These are phyloP conservation scores for Polygonum maritimum DNA, from an alignment of 148 eudicot species.

Conservation along the genomic window DNA sequence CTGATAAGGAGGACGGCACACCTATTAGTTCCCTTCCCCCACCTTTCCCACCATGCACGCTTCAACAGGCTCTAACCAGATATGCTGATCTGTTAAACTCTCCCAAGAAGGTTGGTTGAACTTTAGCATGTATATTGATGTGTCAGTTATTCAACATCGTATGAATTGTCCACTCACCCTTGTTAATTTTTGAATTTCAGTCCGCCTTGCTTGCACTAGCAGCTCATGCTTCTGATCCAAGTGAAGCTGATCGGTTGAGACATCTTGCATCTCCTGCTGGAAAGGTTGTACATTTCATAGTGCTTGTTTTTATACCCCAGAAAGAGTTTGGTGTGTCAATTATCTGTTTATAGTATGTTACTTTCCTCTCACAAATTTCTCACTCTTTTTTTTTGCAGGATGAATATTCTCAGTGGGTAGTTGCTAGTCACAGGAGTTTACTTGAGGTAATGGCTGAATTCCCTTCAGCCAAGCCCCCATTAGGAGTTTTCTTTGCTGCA, in stretches of 20 bases:
- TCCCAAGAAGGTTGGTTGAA: conserved; percentile 71
- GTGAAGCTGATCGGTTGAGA: conserved; percentile 78
- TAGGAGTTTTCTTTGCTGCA: conserved; percentile 96
- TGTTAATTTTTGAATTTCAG: conserved; percentile 25
- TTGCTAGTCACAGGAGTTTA: conserved; percentile 83
- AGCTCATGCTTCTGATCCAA: conserved; percentile 81
- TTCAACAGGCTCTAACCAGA: conserved; percentile 59
- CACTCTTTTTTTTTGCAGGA: conserved; percentile 34
- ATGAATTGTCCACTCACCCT: not conserved
- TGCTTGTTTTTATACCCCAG: not conserved
- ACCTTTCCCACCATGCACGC: conserved; percentile 79
- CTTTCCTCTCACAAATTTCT: not conserved
- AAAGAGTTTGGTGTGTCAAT: not conserved
- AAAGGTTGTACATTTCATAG: conserved; percentile 39
- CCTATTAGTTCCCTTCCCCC: conserved; percentile 62
- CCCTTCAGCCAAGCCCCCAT: conserved; percentile 87
- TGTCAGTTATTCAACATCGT: not conserved
- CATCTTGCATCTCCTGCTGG: conserved; percentile 93
- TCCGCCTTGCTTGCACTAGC: conserved; percentile 86
- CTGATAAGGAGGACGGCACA: conserved; percentile 78
- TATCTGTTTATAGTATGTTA: not conserved
- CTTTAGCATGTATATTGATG: not conserved
- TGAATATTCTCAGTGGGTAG: conserved; percentile 84
- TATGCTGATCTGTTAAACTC: conserved; percentile 86
- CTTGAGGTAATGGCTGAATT: conserved; percentile 90